Evolutionary conservation across 768 basidiomycete species (phyloP), one percentile per base, ranked within the genome.

Genomic region (Tricholoma furcatifolium): DNA sequence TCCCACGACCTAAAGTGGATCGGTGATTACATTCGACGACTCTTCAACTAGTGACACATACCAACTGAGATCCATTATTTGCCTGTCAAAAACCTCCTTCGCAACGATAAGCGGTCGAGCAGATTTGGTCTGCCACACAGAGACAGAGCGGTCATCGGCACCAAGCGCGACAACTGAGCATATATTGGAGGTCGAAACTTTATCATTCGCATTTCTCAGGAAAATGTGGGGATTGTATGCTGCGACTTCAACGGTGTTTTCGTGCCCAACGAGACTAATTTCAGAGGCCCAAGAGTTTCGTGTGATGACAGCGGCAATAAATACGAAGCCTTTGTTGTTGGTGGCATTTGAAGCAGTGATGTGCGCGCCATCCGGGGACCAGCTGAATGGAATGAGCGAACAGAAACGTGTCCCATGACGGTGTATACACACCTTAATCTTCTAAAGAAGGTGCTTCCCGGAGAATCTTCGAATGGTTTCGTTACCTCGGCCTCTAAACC

Each of bases 341-440:
- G 94, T 98, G 2, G 95, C 93, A 64, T 98, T 98, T 1, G 96
- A 96, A 1, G 95, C 92, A 4, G 94, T 97, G 54, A 99, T 93
- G 65, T 97, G 93, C 2, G 96, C 91, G n/a, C 97, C 97, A 64
- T 98, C 97, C 2, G 97, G 97, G 1, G 95, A 98, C 97, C 97
- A 99, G 61, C 95, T 97, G 55, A 6, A 56, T 10, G 52, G 17
- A 27, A 10, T 34, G 20, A 46, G 20, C 11, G 46, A 31, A 18
- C 31, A 45, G 30, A 43, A 35, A 18, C 44, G 15, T 27, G 3
- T 18, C 17, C 18, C 47, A 21, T 50, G 31, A 27, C 8, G 17
- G 24, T 1, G 43, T 17, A 15, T 43, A 51, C 69, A 9, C 52
- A 90, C 93, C 93, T 95, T 20, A 97, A 75, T 54, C 95, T 77